Percentiles rank a stretch among this genome's conserved stretches.
phyloP scores from a whole-genome alignment of 352 stramenopile species.

The Phytophthora citrophthora region DNA sequence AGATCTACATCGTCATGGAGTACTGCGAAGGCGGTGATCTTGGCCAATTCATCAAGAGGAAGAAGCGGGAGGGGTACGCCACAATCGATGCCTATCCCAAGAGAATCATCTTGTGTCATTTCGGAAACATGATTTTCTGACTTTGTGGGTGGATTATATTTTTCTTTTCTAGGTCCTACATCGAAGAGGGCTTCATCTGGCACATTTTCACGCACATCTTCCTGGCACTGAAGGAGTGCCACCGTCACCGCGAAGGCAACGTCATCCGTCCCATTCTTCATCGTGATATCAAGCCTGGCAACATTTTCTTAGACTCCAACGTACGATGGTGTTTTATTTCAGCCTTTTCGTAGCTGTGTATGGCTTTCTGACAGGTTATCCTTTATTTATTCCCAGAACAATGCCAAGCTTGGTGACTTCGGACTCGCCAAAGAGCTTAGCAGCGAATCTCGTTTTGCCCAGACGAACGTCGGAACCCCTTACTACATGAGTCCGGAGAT shows the following conservation, averaged over 20 bases:
- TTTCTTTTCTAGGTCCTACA: constrained; percentile 65
- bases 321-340: constrained; percentile 45
- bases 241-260: constrained; percentile 88
- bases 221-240: constrained; percentile 91
- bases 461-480: constrained; percentile 92
- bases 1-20: constrained; percentile 96
- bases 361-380: constrained; percentile 11
- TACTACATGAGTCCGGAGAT: constrained; percentile 95
- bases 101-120: constrained; percentile 16
- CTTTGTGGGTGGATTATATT: constrained; percentile 3
- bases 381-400: constrained; percentile 58
- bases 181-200: constrained; percentile 95
- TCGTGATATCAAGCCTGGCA: constrained; percentile 92
- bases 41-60: constrained; percentile 91
- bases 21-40: constrained; percentile 92
- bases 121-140: constrained; percentile 6
- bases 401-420: constrained; percentile 93
- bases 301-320: constrained; percentile 93
- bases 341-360: neutral
- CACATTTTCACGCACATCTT: constrained; percentile 94
- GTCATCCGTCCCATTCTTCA: constrained; percentile 86
- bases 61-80: constrained; percentile 85
- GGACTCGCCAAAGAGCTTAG: constrained; percentile 91
- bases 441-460: constrained; percentile 89
- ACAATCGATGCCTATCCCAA: constrained; percentile 6